Base-by-base conservation (phyloP, 306 rosid species). In the Corylus heterophylla region DNA sequence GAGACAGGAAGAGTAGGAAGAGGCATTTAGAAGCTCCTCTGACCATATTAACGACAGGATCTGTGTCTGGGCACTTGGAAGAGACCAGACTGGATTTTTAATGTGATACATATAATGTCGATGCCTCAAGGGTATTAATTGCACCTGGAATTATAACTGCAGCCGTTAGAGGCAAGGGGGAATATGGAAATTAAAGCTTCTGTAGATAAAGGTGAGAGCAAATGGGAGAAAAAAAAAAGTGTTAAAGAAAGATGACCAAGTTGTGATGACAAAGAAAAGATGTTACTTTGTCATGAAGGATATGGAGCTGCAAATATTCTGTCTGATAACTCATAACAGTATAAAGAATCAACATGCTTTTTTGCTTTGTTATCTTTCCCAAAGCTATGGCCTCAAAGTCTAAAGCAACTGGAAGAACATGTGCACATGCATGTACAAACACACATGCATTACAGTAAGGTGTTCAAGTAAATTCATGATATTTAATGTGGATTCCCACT, bases 241-340 rank as follows among this genome's bases (percentile, higher is more conserved):
- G 54, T 64, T 56, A 81, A 88, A 82, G 80, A 79, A 75, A 73
- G 81, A 39, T 47, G 74, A 71, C 84, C 80, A 42, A 76, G 76
- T 76, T 74, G 87, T 73, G 49, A 75, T 74, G 88, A 79, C 54
- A 79, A 86, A 74, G 75, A 84, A 87, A 85, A 85, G 69, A 84
- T 82, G 76, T 88, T 89, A 50, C 98, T 91, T 93, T 89, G 92
- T 78, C 80, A 86, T 74, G 68, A 89, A 91, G 96, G 82, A 85
- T 84, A 85, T 84, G 73, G 83, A 80, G 72, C 48, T 61, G 78
- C 62, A 75, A 73, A 84, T 69, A 58, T 44, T 71, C 73, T 74
- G 66, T 67, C 73, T 49, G 27, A 42, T 5, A 42, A 6, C 31
- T 35, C 10, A 44, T 39, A 59, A 52, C 37, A 76, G 11, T 74